Evolutionary conservation across 306 rosid species (phyloP).

Genomic region (Glycine tomentella): DNA sequence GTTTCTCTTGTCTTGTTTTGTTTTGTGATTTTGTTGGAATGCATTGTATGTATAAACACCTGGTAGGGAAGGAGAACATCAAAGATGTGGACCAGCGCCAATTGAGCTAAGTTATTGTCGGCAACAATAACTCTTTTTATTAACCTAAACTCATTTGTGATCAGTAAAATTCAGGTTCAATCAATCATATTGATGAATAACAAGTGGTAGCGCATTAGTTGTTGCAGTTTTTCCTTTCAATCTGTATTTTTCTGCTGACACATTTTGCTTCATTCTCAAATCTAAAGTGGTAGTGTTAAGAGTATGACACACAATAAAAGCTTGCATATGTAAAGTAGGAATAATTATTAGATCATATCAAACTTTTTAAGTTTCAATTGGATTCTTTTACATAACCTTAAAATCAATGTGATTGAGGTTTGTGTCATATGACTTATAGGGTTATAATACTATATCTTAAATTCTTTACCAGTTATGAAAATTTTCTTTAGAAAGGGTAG

Average conservation of each 20-base stretch:
- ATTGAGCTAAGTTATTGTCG: not conserved
- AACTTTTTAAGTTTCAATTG: not conserved
- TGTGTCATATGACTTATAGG: not conserved
- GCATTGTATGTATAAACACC: constrained; percentile 22
- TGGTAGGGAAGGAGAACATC: constrained; percentile 14
- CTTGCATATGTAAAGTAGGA: not conserved
- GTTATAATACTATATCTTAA: not conserved
- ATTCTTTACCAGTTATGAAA: not conserved
- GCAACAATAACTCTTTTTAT: not conserved
- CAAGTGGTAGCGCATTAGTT: constrained; percentile 26
- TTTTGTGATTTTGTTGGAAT: not conserved
- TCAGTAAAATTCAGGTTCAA: not conserved
- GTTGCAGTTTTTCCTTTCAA: constrained; percentile 12
- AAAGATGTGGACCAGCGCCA: not conserved
- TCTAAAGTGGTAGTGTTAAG: constrained; percentile 5
- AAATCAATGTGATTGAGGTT: constrained; percentile 39
- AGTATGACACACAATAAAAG: constrained; percentile 16
- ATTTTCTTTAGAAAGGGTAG: not conserved
- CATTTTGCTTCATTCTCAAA: constrained; percentile 52
- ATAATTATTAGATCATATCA: constrained; percentile 1
- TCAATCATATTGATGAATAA: constrained; percentile 24
- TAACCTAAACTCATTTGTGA: not conserved
- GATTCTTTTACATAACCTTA: constrained; percentile 21
- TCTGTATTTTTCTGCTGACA: constrained; percentile 40
- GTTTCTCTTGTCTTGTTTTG: constrained; percentile 14